Conservation (phyloP, 1,139 yeast genomes). For the Magnusiomyces paraingens region DNA sequence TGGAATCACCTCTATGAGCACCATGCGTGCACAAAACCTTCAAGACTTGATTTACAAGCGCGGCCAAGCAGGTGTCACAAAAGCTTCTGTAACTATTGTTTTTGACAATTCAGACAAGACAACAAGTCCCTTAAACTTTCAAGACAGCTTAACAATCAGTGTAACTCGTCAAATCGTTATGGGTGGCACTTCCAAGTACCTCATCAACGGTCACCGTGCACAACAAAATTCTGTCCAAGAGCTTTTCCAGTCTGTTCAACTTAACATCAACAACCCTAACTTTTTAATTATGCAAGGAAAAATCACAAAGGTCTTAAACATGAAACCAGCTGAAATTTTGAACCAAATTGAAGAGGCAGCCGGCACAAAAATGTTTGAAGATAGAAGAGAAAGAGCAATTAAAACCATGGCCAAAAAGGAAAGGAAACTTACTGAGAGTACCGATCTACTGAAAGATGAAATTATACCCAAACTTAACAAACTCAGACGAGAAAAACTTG, state of each 20-base stretch:
- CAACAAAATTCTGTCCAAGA: constrained; percentile 91
- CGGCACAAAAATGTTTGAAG: constrained; percentile 94
- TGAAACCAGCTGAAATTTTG: constrained; percentile 87
- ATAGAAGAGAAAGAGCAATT: constrained; percentile 84
- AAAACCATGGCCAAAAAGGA: constrained; percentile 90
- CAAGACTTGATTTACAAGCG: constrained; percentile 94
- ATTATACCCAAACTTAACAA: constrained; percentile 89
- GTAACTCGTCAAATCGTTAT: constrained; percentile 87
- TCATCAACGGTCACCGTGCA: constrained; percentile 94
- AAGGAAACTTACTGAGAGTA: constrained; percentile 70
- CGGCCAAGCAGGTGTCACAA: constrained; percentile 97
- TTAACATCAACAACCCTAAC: constrained; percentile 93
- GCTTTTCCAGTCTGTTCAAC: constrained; percentile 87
- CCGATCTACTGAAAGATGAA: constrained; percentile 69
- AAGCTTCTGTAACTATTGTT: constrained; percentile 93
- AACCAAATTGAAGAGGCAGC: constrained; percentile 97
- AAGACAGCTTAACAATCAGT: constrained; percentile 69
- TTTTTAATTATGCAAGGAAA: constrained; percentile 98
- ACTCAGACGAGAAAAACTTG: constrained; percentile 71
- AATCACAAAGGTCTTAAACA: constrained; percentile 91
- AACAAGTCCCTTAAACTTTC: constrained; percentile 85
- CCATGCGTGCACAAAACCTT: constrained; percentile 86
- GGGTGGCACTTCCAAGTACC: constrained; percentile 88
- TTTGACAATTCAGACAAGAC: constrained; percentile 76
- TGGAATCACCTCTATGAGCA: constrained; percentile 89